phyloP scores from a whole-genome alignment of 2,329 filamentous ascomycete genomes.

The Colletotrichum gigasporum region DNA sequence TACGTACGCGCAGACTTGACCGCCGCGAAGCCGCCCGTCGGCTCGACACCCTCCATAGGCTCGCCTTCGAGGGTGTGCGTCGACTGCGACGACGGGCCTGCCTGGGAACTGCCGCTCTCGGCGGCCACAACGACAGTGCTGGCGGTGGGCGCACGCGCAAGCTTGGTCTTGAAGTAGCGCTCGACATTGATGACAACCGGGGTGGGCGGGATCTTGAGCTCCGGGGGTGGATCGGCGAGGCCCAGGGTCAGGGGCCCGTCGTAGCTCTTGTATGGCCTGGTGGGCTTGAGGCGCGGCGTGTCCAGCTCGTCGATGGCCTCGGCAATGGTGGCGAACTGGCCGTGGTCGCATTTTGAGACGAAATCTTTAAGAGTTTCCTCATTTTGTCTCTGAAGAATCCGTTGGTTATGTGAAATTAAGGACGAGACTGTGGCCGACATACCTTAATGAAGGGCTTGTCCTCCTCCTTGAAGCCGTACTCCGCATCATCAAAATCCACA shows the following conservation, averaged over 20 bases:
- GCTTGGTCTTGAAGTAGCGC: constrained; percentile 87
- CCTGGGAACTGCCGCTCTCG: constrained; percentile 58
- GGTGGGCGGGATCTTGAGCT: constrained; percentile 69
- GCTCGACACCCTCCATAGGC: constrained; percentile 58
- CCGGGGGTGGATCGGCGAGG: constrained; percentile 51
- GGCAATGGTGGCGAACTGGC: constrained; percentile 82
- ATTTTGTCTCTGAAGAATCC: constrained; percentile 67
- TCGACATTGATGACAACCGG: constrained; percentile 88
- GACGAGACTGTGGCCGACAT: constrained; percentile 19
- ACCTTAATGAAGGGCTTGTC: constrained; percentile 80
- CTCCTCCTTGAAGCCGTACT: constrained; percentile 93
- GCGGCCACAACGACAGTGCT: constrained; percentile 76
- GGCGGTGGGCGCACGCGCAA: constrained; percentile 77
- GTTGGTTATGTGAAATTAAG: not conserved
- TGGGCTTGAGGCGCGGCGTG: constrained; percentile 78
- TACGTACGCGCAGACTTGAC: constrained; percentile 86
- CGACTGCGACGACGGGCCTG: constrained; percentile 56
- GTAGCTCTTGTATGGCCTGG: constrained; percentile 81
- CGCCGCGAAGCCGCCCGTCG: constrained; percentile 63
- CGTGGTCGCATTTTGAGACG: constrained; percentile 72
- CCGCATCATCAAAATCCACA: constrained; percentile 90
- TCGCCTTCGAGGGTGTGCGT: constrained; percentile 58
- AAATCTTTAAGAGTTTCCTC: constrained; percentile 75
- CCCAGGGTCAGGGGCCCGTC: constrained; percentile 84
- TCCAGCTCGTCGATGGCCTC: constrained; percentile 85